These are phyloP conservation scores for Avena eriantha DNA, from an alignment of 176 grass and related monocot species.

Conservation along the genomic window DNA sequence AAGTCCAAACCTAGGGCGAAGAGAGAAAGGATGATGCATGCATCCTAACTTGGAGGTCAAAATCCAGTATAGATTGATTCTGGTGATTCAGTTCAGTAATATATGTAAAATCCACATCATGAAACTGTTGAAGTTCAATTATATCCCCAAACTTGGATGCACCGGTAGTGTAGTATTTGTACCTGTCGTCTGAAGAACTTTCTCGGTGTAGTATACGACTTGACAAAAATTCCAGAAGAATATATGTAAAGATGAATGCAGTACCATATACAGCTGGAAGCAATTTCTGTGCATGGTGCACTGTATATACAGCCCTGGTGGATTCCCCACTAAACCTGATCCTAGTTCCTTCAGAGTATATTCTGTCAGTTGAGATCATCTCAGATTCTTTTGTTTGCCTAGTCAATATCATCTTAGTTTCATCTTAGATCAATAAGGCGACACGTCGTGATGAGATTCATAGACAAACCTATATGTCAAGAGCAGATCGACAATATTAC, in stretches of 20 bases:
- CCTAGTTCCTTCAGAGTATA: slow-evolving; percentile 20
- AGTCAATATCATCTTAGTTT: neutral
- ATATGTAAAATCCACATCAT: neutral
- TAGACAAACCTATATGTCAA: slow-evolving; percentile 5
- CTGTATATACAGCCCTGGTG: slow-evolving; percentile 1
- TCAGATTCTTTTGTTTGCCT: neutral
- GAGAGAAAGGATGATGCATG: slow-evolving; percentile 23
- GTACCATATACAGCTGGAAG: neutral
- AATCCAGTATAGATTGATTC: slow-evolving; percentile 34
- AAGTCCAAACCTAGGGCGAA: slow-evolving; percentile 41
- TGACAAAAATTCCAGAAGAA: slow-evolving; percentile 5
- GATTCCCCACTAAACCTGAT: slow-evolving; percentile 28
- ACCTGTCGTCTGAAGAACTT: neutral
- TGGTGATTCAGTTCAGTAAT: neutral
- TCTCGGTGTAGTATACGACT: neutral
- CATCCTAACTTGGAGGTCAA: neutral
- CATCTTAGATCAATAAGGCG: slow-evolving; percentile 15
- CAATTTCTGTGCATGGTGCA: neutral
- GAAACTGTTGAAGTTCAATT: neutral
- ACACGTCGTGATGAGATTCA: slow-evolving; percentile 18
- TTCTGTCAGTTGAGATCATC: slow-evolving; percentile 17
- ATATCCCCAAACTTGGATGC: neutral
- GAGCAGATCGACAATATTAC: slow-evolving; percentile 1
- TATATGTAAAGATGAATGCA: neutral
- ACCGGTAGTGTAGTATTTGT: neutral